Base-by-base conservation (phyloP, 1,284 basidiomycete genomes). In the Ganoderma meredithae region DNA sequence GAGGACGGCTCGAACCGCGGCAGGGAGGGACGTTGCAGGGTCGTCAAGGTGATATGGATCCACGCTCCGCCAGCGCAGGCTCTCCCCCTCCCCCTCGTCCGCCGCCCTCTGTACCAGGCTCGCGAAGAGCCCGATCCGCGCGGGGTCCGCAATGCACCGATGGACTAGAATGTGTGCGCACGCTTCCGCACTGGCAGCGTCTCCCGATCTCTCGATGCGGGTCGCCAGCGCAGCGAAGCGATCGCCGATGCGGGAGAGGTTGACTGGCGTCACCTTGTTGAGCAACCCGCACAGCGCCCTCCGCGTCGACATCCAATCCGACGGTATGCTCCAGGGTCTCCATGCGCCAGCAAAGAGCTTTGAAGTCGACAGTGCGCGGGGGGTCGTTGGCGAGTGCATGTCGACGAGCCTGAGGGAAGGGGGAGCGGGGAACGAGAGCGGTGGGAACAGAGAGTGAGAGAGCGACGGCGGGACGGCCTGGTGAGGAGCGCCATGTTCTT, bases 61-160 rank as follows among this genome's bases (percentile, higher is more conserved):
- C n/a, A 76, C 76, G 64, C 64, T 72, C 43, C 74, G 69, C 76
- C 78, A 78, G n/a, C 66, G 70, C 52, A 70, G 69, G 31, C 76
- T 70, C 62, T 79, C 78, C 9, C 71, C 71, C 56, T 78, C 77
- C 39, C 74, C 64, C 56, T 75, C 76, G 60, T 78, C 74, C 15
- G 74, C 71, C 43, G 78, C 64, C 53, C 67, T 72, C 67, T 75
- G 73, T 60, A 76, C 77, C 41, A 78, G 65, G 9, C 59, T 68
- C 22, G 72, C 78, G 39, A 74, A 74, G 17, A 78, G 62, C 36
- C 60, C 61, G 7, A 68, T 63, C n/a, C 72, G 73, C 3, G 19
- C 25, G 9, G 62, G 58, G 22, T 79, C 76, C 12, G 52, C 47
- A 1, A 74, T 47, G 47, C 74, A 76, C 60, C 75, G 76, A 44